phyloP scores from a whole-genome alignment of 1,284 basidiomycete genomes.

The Marasmius sp. region DNA sequence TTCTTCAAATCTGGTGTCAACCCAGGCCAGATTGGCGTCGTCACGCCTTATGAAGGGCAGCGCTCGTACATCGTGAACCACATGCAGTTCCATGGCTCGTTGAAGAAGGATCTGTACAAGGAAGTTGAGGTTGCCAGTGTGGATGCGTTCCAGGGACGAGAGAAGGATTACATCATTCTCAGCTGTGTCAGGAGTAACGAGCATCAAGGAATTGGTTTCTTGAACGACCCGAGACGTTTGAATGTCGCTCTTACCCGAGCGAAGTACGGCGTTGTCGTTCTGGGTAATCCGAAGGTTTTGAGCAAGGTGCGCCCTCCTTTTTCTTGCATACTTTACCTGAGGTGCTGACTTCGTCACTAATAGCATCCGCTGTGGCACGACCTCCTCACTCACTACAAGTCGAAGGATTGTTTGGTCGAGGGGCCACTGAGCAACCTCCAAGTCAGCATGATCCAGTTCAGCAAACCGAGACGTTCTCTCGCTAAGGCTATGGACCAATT shows the following conservation, averaged over 20 bases:
- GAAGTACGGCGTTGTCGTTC: constrained; percentile 96
- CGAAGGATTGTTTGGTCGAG: constrained; percentile 92
- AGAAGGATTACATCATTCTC: constrained; percentile 99
- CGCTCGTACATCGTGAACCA: constrained; percentile 99
- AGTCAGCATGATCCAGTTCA: constrained; percentile 98
- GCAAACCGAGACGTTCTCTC: constrained; percentile 86
- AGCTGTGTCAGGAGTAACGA: constrained; percentile 99
- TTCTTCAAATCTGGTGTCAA: constrained; percentile 99
- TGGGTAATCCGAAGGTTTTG: constrained; percentile 97
- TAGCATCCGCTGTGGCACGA: constrained; percentile 99
- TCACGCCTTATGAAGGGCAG: constrained; percentile 99
- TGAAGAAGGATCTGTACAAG: constrained; percentile 99
- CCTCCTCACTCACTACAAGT: constrained; percentile 98
- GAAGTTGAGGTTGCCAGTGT: constrained; percentile 99
- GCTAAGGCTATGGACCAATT: constrained; percentile 89
- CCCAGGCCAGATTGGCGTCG: constrained; percentile 94
- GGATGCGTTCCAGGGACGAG: constrained; percentile 98
- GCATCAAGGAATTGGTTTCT: constrained; percentile 98
- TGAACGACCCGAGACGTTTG: constrained; percentile 95
- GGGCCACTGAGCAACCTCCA: constrained; percentile 96
- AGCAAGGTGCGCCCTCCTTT: constrained; percentile 76
- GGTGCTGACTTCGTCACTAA: constrained; percentile 11
- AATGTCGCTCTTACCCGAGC: constrained; percentile 98
- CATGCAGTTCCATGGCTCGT: constrained; percentile 98
- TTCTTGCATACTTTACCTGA: constrained; percentile 11